Evolutionary conservation across 1,139 yeast species (phyloP).

Genomic region (Taphrina confusa): DNA sequence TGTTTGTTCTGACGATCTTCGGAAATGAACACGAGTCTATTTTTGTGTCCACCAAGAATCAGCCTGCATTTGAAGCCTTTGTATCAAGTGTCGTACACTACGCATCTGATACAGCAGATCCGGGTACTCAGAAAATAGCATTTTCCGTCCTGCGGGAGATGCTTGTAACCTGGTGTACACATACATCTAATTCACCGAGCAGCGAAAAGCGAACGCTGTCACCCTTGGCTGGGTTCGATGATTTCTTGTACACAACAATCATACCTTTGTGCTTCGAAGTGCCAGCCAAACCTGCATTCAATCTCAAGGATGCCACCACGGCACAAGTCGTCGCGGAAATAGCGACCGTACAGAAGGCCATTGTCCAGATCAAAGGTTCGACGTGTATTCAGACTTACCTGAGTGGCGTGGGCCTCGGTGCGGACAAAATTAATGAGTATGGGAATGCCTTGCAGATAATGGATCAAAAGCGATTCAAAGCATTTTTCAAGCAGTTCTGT

Average conservation of each 20-base stretch:
- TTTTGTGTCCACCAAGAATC: constrained; percentile 65
- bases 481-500: constrained; percentile 24
- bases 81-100: constrained; percentile 67
- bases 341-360: constrained; percentile 65
- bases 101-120: constrained; percentile 57
- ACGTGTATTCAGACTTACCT: constrained; percentile 9
- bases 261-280: constrained; percentile 74
- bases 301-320: constrained; percentile 75
- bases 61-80: constrained; percentile 58
- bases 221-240: constrained; percentile 63
- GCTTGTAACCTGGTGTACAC: constrained; percentile 45
- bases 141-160: constrained; percentile 68
- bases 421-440: constrained; percentile 9
- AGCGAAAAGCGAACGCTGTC: constrained; percentile 12
- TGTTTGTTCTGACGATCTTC: constrained; percentile 66
- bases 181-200: neutral
- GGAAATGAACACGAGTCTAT: constrained; percentile 79
- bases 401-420: constrained; percentile 15
- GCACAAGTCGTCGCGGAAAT: constrained; percentile 74
- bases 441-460: constrained; percentile 22
- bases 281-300: constrained; percentile 70
- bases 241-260: constrained; percentile 66
- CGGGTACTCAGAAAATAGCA: constrained; percentile 66
- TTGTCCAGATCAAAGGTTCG: constrained; percentile 28
- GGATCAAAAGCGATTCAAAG: constrained; percentile 33